Base-by-base conservation (phyloP, 352 stramenopile species). In the Phytophthora rubi region DNA sequence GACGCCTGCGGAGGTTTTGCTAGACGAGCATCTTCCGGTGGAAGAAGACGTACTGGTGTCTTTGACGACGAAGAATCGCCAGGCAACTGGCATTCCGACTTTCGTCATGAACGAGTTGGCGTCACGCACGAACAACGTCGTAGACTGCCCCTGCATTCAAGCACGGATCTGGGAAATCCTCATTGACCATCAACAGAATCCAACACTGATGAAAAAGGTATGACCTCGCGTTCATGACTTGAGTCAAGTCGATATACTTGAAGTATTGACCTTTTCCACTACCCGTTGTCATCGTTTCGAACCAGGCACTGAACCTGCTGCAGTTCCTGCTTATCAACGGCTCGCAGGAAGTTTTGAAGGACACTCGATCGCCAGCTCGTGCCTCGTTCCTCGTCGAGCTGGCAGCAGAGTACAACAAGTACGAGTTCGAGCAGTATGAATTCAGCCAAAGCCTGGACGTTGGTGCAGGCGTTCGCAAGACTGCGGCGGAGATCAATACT, bases 91-190 rank as follows among this genome's bases (percentile, higher is more conserved):
- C 2, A 80, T 91, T 37, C 83, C 86, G 18, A 89, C 83, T 7
- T 81, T 60, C 16, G 72, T 80, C 12, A 68, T 93, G 65, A 85
- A 80, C 26, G 84, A 93, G 33, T 68, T 95, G 39, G 81, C 84
- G 4, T 84, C 85, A 4, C 73, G 85, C 32, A 91, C 83, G 2
- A 78, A 81, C 44, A 94, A 94, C 59, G 73, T 90, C 15, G 85
- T 93, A 4, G 87, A 95, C 65, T 91, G 86, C 57, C 80, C 80
- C 10, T 87, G 80, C 71, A 95, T 95, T 18, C 75, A 93, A 65
- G 69, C 73, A 21, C 83, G 85, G 28, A 79, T 95, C 35, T 92
- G 87, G 85, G 81, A 89, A 28, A 78, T 91, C 55, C 68, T 89
- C 32, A 80, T 92, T 2, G 76, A 92, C 21, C 64, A 80, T 13